These are phyloP conservation scores for Annulohypoxylon maeteangense DNA, from an alignment of 495 filamentous ascomycete species.

Conservation along the genomic window DNA sequence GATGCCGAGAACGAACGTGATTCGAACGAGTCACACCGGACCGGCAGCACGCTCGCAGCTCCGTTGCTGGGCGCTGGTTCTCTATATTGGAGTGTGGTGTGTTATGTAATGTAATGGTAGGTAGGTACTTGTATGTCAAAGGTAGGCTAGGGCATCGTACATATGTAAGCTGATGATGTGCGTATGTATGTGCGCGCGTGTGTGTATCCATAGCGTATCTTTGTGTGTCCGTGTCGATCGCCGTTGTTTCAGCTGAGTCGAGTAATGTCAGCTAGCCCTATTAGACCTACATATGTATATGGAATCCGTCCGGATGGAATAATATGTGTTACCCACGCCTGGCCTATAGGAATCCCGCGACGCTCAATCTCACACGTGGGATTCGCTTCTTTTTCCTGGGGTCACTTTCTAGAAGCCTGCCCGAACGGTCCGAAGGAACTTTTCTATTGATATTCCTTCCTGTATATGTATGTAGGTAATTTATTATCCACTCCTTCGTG, in stretches of 20 bases:
- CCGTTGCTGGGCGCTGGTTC: not conserved
- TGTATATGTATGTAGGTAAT: no score
- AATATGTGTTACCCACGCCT: not conserved
- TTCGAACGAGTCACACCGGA: not conserved
- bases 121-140: not conserved
- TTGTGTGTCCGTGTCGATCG: not conserved
- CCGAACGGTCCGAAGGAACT: constrained; percentile 1
- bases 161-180: constrained; percentile 6
- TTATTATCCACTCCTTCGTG: not conserved
- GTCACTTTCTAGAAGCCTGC: constrained; percentile 22
- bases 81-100: not conserved
- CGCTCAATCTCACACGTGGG: not conserved
- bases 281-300: not conserved
- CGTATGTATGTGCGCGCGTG: not conserved
- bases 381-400: not conserved
- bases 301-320: not conserved
- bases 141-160: not conserved
- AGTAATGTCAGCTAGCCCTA: not conserved
- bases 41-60: not conserved
- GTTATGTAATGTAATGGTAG: not conserved
- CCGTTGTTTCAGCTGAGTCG: constrained; percentile 11
- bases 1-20: not conserved
- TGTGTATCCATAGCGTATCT: not conserved
- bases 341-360: constrained; percentile 6
- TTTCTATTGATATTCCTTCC: not conserved